These are phyloP conservation scores for Leishmania tropica DNA, from an alignment of 208 protist genomes.

Conservation along the genomic window DNA sequence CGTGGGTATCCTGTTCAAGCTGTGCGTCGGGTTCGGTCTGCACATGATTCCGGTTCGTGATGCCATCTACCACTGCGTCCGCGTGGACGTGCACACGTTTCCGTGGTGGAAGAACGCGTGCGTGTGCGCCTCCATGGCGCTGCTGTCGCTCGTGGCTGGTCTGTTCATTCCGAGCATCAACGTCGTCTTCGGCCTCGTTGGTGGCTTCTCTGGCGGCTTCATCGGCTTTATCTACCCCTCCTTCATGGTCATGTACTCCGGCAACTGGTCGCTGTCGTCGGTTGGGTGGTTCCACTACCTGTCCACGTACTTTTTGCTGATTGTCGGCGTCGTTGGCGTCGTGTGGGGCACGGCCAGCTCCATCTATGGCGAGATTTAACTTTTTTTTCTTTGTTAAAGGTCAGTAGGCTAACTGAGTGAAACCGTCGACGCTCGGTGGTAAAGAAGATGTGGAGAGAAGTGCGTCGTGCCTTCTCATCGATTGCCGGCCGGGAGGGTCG, in stretches of 20 bases:
- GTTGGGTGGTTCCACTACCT: constrained; percentile 62
- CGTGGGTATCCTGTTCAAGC: constrained; percentile 63
- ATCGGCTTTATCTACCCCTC: constrained; percentile 80
- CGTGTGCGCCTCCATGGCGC: constrained; percentile 40
- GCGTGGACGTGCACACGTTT: constrained; percentile 40
- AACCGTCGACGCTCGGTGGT: background rate
- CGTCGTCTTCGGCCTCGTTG: constrained; percentile 75
- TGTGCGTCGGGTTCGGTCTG: constrained; percentile 71
- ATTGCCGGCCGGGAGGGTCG: background rate
- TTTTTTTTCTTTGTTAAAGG: background rate
- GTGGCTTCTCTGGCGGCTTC: constrained; percentile 65
- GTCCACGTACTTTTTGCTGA: constrained; percentile 58
- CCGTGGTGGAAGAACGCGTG: constrained; percentile 56
- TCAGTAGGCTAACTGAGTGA: background rate
- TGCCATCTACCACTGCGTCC: constrained; percentile 58
- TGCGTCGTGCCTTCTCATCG: background rate
- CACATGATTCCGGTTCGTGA: constrained; percentile 71
- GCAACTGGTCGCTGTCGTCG: constrained; percentile 38
- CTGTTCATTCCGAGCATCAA: constrained; percentile 77
- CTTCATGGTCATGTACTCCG: constrained; percentile 72
- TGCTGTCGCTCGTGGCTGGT: constrained; percentile 46
- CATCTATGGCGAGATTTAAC: constrained; percentile 56
- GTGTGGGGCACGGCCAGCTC: constrained; percentile 60
- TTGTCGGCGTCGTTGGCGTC: constrained; percentile 71
- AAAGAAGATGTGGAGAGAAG: no score